These are phyloP conservation scores for Aureobasidium sp. DNA, from an alignment of 2,329 filamentous ascomycete genomes.

Conservation along the genomic window DNA sequence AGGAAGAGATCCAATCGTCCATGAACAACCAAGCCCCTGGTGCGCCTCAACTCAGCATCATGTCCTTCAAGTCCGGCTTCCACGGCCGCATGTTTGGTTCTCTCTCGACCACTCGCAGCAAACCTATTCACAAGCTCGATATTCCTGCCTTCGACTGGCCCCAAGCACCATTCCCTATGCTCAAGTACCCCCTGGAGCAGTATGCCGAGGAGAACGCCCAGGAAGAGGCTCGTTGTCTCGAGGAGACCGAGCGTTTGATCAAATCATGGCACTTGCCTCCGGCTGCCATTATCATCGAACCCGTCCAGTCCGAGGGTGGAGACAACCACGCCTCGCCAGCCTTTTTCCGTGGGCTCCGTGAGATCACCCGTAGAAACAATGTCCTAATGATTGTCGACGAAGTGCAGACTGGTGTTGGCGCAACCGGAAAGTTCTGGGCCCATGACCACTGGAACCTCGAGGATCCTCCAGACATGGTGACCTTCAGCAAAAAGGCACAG, in stretches of 20 bases:
- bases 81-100: constrained; percentile 81
- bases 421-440: constrained; percentile 88
- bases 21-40: constrained; percentile 79
- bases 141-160: constrained; percentile 93
- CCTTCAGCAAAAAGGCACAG: constrained; percentile 89
- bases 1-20: constrained; percentile 59
- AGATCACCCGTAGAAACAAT: constrained; percentile 63
- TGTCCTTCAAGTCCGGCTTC: constrained; percentile 79
- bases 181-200: constrained; percentile 76
- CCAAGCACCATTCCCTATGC: constrained; percentile 74
- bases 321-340: constrained; percentile 81
- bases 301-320: constrained; percentile 82
- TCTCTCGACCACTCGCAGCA: constrained; percentile 78
- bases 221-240: constrained; percentile 68
- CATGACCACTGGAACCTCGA: constrained; percentile 83
- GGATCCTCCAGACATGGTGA: constrained; percentile 81
- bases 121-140: constrained; percentile 86
- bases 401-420: constrained; percentile 83
- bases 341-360: constrained; percentile 76
- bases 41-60: constrained; percentile 66
- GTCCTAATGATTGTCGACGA: constrained; percentile 84
- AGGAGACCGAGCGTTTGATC: constrained; percentile 73
- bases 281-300: constrained; percentile 73
- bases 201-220: constrained; percentile 66
- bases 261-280: constrained; percentile 66